A percentile compares a stretch with the other conserved stretches of the same genome.
These are phyloP conservation scores for Abrus pulchellus DNA, from an alignment of 306 rosid genomes.

Conservation along the genomic window DNA sequence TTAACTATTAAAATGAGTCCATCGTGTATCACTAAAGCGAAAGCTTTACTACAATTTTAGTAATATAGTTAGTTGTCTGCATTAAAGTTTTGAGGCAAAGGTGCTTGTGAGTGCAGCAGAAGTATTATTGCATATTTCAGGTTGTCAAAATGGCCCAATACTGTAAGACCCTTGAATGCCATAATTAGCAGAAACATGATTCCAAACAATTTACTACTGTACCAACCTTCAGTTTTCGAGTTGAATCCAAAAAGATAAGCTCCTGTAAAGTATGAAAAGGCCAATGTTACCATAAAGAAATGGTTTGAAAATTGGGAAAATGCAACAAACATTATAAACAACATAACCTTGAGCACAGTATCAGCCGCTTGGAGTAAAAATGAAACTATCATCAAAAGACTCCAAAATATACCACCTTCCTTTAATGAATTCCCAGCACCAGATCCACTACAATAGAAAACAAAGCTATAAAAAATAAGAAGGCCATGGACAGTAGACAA, in stretches of 20 bases:
- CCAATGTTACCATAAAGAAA: conserved; percentile 44
- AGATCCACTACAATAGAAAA: conserved; percentile 72
- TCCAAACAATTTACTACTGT: conserved; percentile 14
- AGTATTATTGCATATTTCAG: background rate
- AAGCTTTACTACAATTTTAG: conserved; percentile 8
- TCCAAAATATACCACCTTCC: conserved; percentile 91
- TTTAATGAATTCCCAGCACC: conserved; percentile 78
- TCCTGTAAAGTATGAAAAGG: conserved; percentile 68
- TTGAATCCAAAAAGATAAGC: conserved; percentile 73
- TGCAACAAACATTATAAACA: conserved; percentile 34
- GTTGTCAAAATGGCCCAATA: conserved; percentile 20
- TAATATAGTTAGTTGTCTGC: conserved; percentile 1
- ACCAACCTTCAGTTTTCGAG: conserved; percentile 68
- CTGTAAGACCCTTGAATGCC: conserved; percentile 9
- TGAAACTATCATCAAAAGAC: conserved; percentile 85
- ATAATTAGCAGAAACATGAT: conserved; percentile 33
- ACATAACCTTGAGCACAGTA: conserved; percentile 81
- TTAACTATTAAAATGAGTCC: conserved; percentile 25
- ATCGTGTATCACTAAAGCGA: conserved; percentile 14
- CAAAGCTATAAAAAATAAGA: conserved; percentile 41
- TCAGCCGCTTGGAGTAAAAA: conserved; percentile 92
- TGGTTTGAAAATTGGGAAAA: conserved; percentile 41
- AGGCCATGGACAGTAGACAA: conserved; percentile 3
- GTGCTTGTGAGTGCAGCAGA: conserved; percentile 20
- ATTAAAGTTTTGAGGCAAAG: conserved; percentile 1